Conservation (phyloP, 768 basidiomycete species). For the Russula lepida region DNA sequence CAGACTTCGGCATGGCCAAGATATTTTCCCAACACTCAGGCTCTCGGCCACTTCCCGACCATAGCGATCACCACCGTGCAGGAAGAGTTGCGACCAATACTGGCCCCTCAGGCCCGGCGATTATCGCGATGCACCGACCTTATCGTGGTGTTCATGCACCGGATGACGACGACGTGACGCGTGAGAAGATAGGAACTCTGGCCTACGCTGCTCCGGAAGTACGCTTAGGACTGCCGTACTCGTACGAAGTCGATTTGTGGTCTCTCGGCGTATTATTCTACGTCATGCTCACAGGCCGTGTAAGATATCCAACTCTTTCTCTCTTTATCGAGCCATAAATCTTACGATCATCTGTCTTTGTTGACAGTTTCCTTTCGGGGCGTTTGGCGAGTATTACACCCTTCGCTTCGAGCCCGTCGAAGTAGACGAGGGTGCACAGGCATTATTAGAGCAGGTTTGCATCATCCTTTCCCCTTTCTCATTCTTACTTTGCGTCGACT, state of each 20-base stretch:
- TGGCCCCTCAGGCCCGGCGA: neutral
- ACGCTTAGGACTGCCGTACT: conserved; percentile 14
- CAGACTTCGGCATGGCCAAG: conserved; percentile 22
- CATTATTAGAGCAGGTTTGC: conserved; percentile 9
- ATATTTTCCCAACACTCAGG: conserved; percentile 5
- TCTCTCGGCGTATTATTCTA: conserved; percentile 19
- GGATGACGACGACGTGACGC: conserved; percentile 9
- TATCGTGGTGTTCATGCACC: neutral
- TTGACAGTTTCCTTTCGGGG: conserved; percentile 18
- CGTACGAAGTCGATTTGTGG: conserved; percentile 21
- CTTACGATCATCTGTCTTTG: neutral
- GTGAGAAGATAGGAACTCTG: conserved; percentile 14
- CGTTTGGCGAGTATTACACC: conserved; percentile 13
- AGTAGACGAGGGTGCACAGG: conserved; percentile 16
- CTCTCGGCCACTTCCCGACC: neutral
- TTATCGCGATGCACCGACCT: conserved; percentile 10
- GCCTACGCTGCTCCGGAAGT: conserved; percentile 21
- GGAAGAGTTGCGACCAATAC: neutral
- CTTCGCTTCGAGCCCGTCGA: conserved; percentile 12
- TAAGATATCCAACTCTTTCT: neutral
- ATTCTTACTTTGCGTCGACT: no score
- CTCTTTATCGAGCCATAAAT: no score
- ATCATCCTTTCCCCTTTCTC: no score
- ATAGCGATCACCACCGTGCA: neutral
- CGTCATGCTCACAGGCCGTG: conserved; percentile 21